Evolutionary conservation across 2,329 filamentous ascomycete genomes (phyloP).

Genomic region (Chlorencoelia australis): DNA sequence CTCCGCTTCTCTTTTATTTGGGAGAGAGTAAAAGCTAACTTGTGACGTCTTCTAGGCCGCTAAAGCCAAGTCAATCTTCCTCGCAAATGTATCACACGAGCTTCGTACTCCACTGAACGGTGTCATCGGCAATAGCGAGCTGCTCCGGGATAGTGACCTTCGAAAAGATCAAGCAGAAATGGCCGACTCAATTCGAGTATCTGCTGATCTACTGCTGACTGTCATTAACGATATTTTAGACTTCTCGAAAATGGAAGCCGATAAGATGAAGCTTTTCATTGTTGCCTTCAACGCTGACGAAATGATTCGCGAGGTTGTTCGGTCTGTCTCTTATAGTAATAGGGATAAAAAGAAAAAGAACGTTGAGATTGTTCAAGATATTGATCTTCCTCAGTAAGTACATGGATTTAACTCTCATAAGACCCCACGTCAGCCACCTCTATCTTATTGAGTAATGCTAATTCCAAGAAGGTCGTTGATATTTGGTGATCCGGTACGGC

Average conservation of each 20-base stretch:
- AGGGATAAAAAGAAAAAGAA: conserved; percentile 52
- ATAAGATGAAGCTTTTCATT: conserved; percentile 73
- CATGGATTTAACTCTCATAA: too few relatives aligned
- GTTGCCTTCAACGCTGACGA: conserved; percentile 58
- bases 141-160: conserved; percentile 66
- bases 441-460: too few relatives aligned
- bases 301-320: conserved; percentile 55
- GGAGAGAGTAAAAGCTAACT: too few relatives aligned
- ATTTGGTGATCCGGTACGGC: conserved; percentile 55
- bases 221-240: conserved; percentile 96
- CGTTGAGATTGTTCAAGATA: conserved; percentile 57
- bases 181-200: conserved; percentile 77
- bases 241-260: conserved; percentile 87
- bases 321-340: conserved; percentile 57
- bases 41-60: too few relatives aligned
- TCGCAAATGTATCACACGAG: conserved; percentile 73
- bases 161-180: conserved; percentile 73
- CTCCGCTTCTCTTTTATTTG: too few relatives aligned
- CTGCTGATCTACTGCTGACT: conserved; percentile 75
- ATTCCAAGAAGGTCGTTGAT: too few relatives aligned
- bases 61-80: conserved; percentile 73
- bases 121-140: conserved; percentile 80
- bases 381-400: conserved; percentile 55
- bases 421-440: too few relatives aligned
- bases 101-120: conserved; percentile 76